A percentile compares a stretch with the other conserved stretches of the same genome.
These are phyloP conservation scores for Articulospora tetracladia DNA, from an alignment of 495 filamentous ascomycete genomes.

Conservation along the genomic window DNA sequence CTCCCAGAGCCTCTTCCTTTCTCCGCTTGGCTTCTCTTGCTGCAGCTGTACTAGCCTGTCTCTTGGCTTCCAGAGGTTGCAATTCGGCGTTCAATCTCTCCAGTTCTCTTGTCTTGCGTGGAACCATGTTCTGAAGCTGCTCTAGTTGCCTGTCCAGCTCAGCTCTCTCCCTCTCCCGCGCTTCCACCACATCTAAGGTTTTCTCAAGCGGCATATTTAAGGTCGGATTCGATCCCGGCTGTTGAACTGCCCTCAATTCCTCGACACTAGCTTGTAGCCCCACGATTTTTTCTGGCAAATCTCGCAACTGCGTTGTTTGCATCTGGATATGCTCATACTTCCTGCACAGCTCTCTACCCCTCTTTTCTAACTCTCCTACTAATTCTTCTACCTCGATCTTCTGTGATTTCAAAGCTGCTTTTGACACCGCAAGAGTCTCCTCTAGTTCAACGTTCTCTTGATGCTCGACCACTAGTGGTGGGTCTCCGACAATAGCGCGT, in stretches of 20 bases:
- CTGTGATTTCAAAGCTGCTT: conserved; percentile 68
- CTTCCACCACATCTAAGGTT: conserved; percentile 53
- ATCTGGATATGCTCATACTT: conserved; percentile 60
- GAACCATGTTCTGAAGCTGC: conserved; percentile 57
- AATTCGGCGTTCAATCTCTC: conserved; percentile 71
- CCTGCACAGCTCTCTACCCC: conserved; percentile 53
- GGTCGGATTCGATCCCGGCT: conserved; percentile 32
- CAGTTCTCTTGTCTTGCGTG: conserved; percentile 68
- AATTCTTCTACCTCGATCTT: conserved; percentile 77
- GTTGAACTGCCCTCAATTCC: conserved; percentile 40
- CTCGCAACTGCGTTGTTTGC: conserved; percentile 53
- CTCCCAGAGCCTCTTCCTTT: conserved; percentile 62
- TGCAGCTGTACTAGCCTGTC: conserved; percentile 58
- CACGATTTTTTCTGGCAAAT: conserved; percentile 61
- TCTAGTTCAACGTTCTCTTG: conserved; percentile 83
- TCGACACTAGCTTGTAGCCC: conserved; percentile 57
- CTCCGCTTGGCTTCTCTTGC: conserved; percentile 78
- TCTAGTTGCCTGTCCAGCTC: conserved; percentile 67
- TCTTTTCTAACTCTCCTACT: conserved; percentile 66
- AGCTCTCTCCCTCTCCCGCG: conserved; percentile 56
- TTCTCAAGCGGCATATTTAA: conserved; percentile 55
- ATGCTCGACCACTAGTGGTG: conserved; percentile 75
- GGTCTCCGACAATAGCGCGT: conserved; percentile 75
- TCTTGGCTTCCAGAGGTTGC: conserved; percentile 64
- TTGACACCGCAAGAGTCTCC: conserved; percentile 61